Evolutionary conservation across 139 green algal species (phyloP), one percentile per base, ranked within the genome.

Genomic region (Chlamydomonas sp.): DNA sequence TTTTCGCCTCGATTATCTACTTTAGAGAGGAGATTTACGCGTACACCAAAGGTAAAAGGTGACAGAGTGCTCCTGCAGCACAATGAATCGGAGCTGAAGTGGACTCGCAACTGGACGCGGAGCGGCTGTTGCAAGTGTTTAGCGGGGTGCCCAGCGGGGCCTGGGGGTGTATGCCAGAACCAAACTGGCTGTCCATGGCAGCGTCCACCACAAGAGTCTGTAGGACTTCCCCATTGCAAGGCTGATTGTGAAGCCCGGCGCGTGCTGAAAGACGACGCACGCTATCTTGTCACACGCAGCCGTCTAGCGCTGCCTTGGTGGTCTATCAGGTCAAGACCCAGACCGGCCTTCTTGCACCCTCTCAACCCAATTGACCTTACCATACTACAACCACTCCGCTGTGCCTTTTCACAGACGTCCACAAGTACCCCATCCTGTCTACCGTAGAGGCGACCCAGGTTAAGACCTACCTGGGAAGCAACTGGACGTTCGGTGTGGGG

Each of bases 21-120:
- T 88, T 88, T 75, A 75, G 84, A 4, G 84, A 88, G 84, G 84
- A 88, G 64, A 88, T 88, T 5, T 88, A 88, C 75, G 83, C 84
- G 9, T 88, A 83, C 9, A 83, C 84, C 17, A 83, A 49, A 69
- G 84, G 84, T 88, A 71, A 10, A 71, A 49, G 31, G 31, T 49
- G 31, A 49, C 31, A 49, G 31, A 49, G 31, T 0, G 31, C 31
- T 49, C 31, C 31, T 49, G 31, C 31, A 49, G 31, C 31, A 49
- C 31, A 49, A 49, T 49, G 31, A 49, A 49, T 49, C 31, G 31
- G 31, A 49, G 31, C 31, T 49, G 31, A 49, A 49, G 31, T 49
- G 31, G 31, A 49, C 31, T 49, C 31, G 31, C 31, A 49, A 49
- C 31, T 49, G 31, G 31, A 49, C 31, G 31, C 31, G 31, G 31